phyloP scores from a whole-genome alignment of 768 basidiomycete species.

The Clitopilus hobsonii region DNA sequence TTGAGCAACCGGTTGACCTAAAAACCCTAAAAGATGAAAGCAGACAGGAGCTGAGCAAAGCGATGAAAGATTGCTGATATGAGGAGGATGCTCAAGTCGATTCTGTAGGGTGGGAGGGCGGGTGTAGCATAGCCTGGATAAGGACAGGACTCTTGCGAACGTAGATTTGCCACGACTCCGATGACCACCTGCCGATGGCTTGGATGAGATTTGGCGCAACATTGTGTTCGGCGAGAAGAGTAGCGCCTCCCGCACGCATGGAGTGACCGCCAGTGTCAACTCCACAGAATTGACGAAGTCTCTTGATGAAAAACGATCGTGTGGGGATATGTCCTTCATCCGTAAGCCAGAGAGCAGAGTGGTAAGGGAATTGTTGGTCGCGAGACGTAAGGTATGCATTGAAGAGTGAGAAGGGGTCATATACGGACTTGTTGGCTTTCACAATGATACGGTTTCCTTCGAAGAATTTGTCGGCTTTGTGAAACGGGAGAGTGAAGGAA shows the following conservation, averaged over 20 bases:
- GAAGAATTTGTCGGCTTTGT: conserved; percentile 19
- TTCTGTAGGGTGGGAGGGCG: background rate
- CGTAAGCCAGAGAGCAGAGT: conserved; percentile 11
- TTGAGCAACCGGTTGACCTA: too few relatives aligned
- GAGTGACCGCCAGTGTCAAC: conserved; percentile 27
- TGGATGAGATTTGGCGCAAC: conserved; percentile 24
- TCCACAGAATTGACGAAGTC: conserved; percentile 6
- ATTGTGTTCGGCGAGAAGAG: conserved; percentile 23
- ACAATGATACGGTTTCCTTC: conserved; percentile 20
- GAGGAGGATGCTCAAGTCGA: background rate
- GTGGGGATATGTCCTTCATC: conserved; percentile 8
- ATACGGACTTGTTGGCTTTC: conserved; percentile 15
- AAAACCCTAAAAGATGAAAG: too few relatives aligned
- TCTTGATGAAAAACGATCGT: conserved; percentile 11
- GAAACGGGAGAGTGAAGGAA: conserved; percentile 7
- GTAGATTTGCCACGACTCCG: conserved; percentile 25
- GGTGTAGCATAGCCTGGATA: background rate
- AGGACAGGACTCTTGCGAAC: conserved; percentile 26
- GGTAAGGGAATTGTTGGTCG: conserved; percentile 1
- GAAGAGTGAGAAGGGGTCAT: conserved; percentile 4
- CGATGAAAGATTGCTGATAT: background rate
- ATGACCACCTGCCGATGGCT: conserved; percentile 30
- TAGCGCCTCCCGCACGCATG: conserved; percentile 33
- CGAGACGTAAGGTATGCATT: background rate
- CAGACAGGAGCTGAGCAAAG: background rate